Evolutionary conservation across 352 stramenopile species (phyloP), one percentile per base, ranked within the genome.

Genomic region (Globisporangium solare): DNA sequence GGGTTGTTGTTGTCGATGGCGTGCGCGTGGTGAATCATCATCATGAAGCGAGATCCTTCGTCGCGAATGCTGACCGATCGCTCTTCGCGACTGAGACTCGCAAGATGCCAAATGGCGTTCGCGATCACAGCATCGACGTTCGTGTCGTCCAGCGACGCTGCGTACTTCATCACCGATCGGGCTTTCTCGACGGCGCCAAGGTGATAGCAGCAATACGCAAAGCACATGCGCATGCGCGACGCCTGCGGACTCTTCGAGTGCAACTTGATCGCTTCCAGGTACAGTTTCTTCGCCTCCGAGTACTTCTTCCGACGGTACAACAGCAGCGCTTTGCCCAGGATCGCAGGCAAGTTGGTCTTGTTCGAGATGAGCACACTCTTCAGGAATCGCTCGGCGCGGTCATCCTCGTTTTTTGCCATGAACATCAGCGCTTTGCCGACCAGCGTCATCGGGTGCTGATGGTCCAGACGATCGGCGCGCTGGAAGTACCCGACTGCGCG

Each of bases 171-270:
- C 18, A 94, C 84, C 0, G 73, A 75, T 31, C 83, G 82, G 31
- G 86, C 84, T 63, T 95, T 95, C 53, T 94, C 86, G 52, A 92
- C 68, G 24, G 94, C 88, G 45, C 95, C 95, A 46, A 98, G 79
- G 58, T 95, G 86, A 63, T 98, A 98, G 60, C 89, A 99, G 55
- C 94, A 97, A 65, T 98, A 95, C 6, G 94, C 95, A 71, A 98
- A 98, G 63, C 91, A 97, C 66, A 98, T 97, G 55, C 96, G 86
- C 68, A 97, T 96, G 12, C 86, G 78, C 10, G 93, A 88, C 22
- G 84, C 86, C 58, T 94, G 83, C n/a, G 90, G 88, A 45, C 86
- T 97, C 46, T 81, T 70, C 17, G 96, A 95, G 61, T 98, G 96
- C 42, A 97, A 62, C 60, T 89, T 91, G 58, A 99, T 98, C 0